A percentile compares a stretch with the other conserved stretches of the same genome.
These are phyloP conservation scores for Avena atlantica DNA, from an alignment of 176 grass and related monocot genomes.

Conservation along the genomic window DNA sequence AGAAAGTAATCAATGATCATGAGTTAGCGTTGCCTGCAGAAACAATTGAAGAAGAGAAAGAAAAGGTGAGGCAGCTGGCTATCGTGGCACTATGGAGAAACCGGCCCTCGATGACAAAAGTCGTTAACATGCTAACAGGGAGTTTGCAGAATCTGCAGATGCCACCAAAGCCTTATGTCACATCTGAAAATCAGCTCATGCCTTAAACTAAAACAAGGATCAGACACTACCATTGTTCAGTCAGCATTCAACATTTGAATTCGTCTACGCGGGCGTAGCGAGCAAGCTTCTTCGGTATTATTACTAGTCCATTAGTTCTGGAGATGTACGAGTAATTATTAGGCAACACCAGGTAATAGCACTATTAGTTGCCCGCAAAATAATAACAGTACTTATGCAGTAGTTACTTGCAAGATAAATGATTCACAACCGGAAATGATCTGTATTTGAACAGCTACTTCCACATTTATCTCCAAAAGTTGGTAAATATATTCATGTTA, in stretches of 20 bases:
- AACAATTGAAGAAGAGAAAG: not conserved
- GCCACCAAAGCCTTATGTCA: not conserved
- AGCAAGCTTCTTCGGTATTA: not conserved
- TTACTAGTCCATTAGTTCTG: not conserved
- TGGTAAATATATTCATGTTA: not conserved
- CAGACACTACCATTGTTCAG: not conserved
- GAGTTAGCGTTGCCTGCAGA: not conserved
- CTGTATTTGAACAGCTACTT: too few relatives aligned
- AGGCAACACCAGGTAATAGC: not conserved
- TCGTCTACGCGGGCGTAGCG: not conserved
- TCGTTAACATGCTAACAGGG: constrained; percentile 23
- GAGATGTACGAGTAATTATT: not conserved
- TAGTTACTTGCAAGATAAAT: too few relatives aligned
- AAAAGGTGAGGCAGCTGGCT: not conserved
- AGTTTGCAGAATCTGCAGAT: not conserved
- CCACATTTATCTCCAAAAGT: not conserved
- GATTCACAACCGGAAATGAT: too few relatives aligned
- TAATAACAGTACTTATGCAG: too few relatives aligned
- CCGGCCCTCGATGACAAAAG: not conserved
- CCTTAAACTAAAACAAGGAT: not conserved
- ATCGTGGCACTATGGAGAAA: not conserved
- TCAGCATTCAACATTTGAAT: not conserved
- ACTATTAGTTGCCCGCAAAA: too few relatives aligned
- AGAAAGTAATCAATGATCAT: not conserved
- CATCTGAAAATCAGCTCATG: not conserved